Conservation (phyloP, 768 basidiomycete species). For the Lactarius indigo region DNA sequence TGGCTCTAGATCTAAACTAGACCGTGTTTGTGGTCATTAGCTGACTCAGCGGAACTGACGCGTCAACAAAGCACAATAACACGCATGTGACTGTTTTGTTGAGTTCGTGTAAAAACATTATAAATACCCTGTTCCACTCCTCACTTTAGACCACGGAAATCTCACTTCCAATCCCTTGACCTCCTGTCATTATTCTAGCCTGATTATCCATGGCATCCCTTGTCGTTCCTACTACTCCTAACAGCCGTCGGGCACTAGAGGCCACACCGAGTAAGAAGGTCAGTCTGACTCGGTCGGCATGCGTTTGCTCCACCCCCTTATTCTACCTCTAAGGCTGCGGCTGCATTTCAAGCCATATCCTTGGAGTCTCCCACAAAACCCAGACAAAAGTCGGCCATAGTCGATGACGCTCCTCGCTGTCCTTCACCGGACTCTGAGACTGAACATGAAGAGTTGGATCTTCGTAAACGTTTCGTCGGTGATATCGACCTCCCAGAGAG, state of each 20-base stretch:
- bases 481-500: slow-evolving; percentile 51
- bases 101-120: slow-evolving; percentile 27
- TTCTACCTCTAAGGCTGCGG: slow-evolving; percentile 30
- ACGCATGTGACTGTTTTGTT: slow-evolving; percentile 31
- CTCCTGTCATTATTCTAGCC: background rate
- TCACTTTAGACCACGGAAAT: background rate
- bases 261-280: slow-evolving; percentile 41
- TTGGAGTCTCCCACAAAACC: slow-evolving; percentile 33
- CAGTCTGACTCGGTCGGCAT: background rate
- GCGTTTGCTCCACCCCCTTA: slow-evolving; percentile 1
- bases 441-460: slow-evolving; percentile 6
- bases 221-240: slow-evolving; percentile 24
- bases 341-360: slow-evolving; percentile 32
- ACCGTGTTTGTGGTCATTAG: background rate
- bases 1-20: too few relatives aligned
- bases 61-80: slow-evolving; percentile 35
- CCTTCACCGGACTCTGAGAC: slow-evolving; percentile 22
- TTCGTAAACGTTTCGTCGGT: slow-evolving; percentile 46
- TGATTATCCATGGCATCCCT: slow-evolving; percentile 25
- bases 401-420: slow-evolving; percentile 29
- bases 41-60: background rate
- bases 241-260: slow-evolving; percentile 26
- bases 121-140: slow-evolving; percentile 5
- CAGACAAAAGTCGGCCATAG: slow-evolving; percentile 16
- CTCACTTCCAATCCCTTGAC: slow-evolving; percentile 10